Base-by-base conservation (phyloP, 176 grass and related monocot genomes). In the Lolium multiflorum region DNA sequence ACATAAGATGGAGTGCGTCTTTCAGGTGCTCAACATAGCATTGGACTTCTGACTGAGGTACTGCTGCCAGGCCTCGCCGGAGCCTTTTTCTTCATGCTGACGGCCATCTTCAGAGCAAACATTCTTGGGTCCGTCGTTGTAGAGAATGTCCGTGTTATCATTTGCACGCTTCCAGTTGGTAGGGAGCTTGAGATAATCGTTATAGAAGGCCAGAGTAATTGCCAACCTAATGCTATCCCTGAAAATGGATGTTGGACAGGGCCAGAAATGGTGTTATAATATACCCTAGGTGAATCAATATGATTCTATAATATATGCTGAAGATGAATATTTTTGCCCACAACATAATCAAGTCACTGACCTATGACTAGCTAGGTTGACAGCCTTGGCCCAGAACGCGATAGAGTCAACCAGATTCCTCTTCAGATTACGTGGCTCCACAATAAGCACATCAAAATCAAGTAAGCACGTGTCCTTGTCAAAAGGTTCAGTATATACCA, bases 101-200 rank as follows among this genome's bases (percentile, higher is more conserved):
- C 17, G 79, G 25, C 80, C 85, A 58, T 86, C 75, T 79, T 85
- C 60, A 43, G 66, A 77, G 64, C 97, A 96, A 58, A 89, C 65
- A n/a, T 48, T 94, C 79, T 70, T 91, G 2, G 97, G 97, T 6
- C 97, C 97, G 44, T 98, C 94, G 41, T 89, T 94, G 28, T 58
- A 43, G 35, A 91, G 72, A 71, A 96, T 78, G 25, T 94, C 85
- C 0, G 69, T 35, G 51, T 87, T 50, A 81, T 54, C 87, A 37
- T 79, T 59, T 78, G 56, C 22, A 6, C 87, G 82, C 80, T 88
- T 91, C 94, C 97, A 98, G 55, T 74, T 88, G 17, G 76, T 80
- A 78, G 97, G 90, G 77, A 96, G 90, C 69, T 91, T 94, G 37
- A 85, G 60, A 92, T 98, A 86, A 74, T 91, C 91, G 7, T 43